Base-by-base conservation (phyloP, 2,329 filamentous ascomycete genomes). In the Phyllosticta citrichinensis region DNA sequence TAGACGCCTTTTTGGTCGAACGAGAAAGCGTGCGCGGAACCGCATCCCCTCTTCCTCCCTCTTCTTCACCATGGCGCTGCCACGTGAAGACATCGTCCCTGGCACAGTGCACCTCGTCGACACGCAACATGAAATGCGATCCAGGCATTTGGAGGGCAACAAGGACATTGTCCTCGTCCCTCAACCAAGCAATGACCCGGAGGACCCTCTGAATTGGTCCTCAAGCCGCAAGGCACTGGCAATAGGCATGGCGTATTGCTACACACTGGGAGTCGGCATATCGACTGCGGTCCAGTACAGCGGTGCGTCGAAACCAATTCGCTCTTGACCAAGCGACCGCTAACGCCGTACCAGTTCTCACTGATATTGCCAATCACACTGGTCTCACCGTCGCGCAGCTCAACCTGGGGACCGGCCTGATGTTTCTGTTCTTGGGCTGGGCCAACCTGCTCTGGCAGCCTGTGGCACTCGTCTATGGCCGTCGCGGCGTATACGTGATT, bases 361-460 rank as follows among this genome's bases (percentile, higher is more conserved):
- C 75, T 2, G 75, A 76, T 5, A 78, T 82, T 40, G 74, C 74
- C 9, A 67, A 73, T 53, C 76, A 77, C 22, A 79, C 77, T 0
- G 77, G 76, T 3, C 69, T 82, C 35, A 75, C 75, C 0, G 66
- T 79, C 1, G 69, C 68, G 3, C 71, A 76, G 35, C 66, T 82
- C n/a, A 79, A 80, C 62, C 71, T 75, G 57, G 80, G 80, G 6
- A 81, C 76, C 17, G 80, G 80, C 1, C 75, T 77, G 56, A 80
- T 81, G 79, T 81, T 81, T 64, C 67, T 81, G 25, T 72, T 78
- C 19, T 75, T 80, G 22, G 78, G 79, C 3, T 81, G 78, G 79
- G 79, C 77, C 0, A 75, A 76, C 63, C 67, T 82, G 2, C 69
- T 82, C 52, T 81, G 77, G 76, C 80, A 82, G 64, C 79, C 81